Conservation (phyloP, 164 flowering plant genomes). For the Kalanchoe fedtschenkoi region DNA sequence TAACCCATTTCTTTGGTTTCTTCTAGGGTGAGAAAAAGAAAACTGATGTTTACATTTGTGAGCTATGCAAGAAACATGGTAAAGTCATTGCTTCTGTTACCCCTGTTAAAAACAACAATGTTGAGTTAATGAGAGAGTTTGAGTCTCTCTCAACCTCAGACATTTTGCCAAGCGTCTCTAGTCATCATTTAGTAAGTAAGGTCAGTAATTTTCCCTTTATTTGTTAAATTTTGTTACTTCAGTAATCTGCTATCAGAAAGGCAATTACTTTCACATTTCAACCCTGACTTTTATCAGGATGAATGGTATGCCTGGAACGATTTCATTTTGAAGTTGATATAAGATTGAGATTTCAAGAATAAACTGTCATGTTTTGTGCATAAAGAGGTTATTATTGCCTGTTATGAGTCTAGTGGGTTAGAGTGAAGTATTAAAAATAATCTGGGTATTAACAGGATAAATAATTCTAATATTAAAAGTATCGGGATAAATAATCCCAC, state of each 20-base stretch:
- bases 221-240: not conserved
- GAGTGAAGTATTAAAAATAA: too few species aligned
- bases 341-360: too few species aligned
- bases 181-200: conserved; percentile 35
- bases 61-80: conserved; percentile 66
- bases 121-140: conserved; percentile 8
- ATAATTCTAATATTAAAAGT: too few species aligned
- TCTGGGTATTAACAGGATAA: too few species aligned
- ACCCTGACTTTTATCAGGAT: not conserved
- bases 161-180: conserved; percentile 11
- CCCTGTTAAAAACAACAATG: conserved; percentile 8
- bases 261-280: not conserved
- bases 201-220: conserved; percentile 19
- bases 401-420: too few species aligned
- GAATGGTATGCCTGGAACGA: not conserved
- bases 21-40: conserved; percentile 19
- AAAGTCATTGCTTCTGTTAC: conserved; percentile 19
- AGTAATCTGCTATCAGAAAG: not conserved
- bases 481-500: too few species aligned
- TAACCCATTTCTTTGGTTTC: not conserved
- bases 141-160: conserved; percentile 16
- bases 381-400: too few species aligned
- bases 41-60: conserved; percentile 43
- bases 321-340: not conserved
- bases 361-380: too few species aligned